Evolutionary conservation across 169 alveolate species (phyloP).

Genomic region (Blepharisma undulans): DNA sequence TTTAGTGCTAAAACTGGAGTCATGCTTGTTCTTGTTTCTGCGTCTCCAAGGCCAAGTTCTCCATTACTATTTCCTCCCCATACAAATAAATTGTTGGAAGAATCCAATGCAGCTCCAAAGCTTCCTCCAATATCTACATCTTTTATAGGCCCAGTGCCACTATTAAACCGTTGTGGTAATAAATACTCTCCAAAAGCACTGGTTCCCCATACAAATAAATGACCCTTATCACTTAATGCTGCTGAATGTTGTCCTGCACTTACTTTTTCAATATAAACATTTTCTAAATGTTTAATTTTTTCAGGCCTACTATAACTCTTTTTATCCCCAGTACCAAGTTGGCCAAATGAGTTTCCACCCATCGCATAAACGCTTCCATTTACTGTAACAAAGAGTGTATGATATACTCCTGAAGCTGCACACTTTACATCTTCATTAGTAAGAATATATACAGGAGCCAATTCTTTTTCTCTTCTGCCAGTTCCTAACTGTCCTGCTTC

Average conservation of each 20-base stretch:
- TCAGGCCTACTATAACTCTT: background rate
- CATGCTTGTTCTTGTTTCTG: constrained; percentile 40
- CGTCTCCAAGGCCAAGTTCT: constrained; percentile 59
- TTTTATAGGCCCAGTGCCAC: background rate
- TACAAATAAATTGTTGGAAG: constrained; percentile 40
- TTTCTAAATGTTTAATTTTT: constrained; percentile 17
- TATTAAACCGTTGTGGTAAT: constrained; percentile 22
- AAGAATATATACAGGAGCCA: background rate
- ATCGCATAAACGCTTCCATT: constrained; percentile 61
- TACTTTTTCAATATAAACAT: background rate
- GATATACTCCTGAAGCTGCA: constrained; percentile 65
- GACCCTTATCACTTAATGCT: constrained; percentile 35
- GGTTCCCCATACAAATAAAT: constrained; percentile 53
- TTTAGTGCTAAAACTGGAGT: background rate
- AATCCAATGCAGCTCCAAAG: constrained; percentile 48
- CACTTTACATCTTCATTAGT: background rate
- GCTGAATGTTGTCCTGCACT: constrained; percentile 59
- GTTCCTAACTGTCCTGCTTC: constrained; percentile 67
- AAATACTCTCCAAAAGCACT: constrained; percentile 54
- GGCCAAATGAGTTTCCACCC: constrained; percentile 64
- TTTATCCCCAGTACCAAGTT: constrained; percentile 14
- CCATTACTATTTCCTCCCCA: constrained; percentile 69
- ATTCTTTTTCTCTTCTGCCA: constrained; percentile 40
- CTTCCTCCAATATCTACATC: constrained; percentile 47
- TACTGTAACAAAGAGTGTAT: constrained; percentile 56